These are phyloP conservation scores for Calonectria multiphialidica DNA, from an alignment of 2,329 filamentous ascomycete genomes.

Conservation along the genomic window DNA sequence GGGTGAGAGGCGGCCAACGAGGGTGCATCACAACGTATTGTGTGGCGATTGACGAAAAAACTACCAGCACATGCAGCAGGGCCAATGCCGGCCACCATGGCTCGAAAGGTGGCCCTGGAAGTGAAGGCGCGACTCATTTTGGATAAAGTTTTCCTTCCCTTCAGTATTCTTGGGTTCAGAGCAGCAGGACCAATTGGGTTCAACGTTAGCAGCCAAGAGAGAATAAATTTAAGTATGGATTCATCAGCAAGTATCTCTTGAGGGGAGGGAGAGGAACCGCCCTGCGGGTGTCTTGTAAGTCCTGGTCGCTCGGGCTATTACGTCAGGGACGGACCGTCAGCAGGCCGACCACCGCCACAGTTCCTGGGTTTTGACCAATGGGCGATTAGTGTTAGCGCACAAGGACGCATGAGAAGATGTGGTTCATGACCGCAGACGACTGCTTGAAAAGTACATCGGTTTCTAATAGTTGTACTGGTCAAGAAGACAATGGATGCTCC, in stretches of 20 bases:
- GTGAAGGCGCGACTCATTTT: slow-evolving; percentile 41
- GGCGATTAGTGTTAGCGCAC: slow-evolving; percentile 23
- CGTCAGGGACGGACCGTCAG: slow-evolving; percentile 36
- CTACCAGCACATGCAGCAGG: slow-evolving; percentile 44
- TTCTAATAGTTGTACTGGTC: too few relatives aligned
- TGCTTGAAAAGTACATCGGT: neutral
- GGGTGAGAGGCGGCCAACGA: slow-evolving; percentile 30
- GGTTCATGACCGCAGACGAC: neutral
- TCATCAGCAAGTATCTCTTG: neutral
- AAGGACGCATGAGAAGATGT: neutral
- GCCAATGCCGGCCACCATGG: slow-evolving; percentile 44
- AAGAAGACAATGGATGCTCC: too few relatives aligned
- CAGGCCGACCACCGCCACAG: slow-evolving; percentile 21
- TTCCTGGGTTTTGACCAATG: slow-evolving; percentile 37
- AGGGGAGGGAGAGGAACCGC: neutral
- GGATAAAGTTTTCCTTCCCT: neutral
- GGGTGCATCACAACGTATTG: slow-evolving; percentile 47
- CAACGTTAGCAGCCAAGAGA: neutral
- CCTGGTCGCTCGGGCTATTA: neutral
- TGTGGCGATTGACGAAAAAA: slow-evolving; percentile 38
- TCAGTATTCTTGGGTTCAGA: neutral
- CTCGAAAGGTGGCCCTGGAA: slow-evolving; percentile 36
- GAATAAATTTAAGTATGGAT: neutral
- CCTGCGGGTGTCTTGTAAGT: slow-evolving; percentile 6
- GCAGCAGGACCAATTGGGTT: neutral